Evolutionary conservation across 768 basidiomycete species (phyloP).

Genomic region (Serendipita sp.): DNA sequence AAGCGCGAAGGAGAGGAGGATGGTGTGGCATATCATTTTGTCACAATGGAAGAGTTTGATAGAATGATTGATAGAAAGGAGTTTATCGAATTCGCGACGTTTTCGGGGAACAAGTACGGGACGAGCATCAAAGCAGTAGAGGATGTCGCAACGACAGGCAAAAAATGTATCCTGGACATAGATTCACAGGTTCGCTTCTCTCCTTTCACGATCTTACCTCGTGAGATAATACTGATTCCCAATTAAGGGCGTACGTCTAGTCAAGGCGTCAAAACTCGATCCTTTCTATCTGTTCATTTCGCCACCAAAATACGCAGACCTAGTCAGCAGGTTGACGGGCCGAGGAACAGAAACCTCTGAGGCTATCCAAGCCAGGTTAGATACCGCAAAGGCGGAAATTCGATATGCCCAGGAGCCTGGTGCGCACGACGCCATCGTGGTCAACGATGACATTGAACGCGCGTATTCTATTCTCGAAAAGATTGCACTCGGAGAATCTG

Average conservation of each 20-base stretch:
- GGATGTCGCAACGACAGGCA: constrained; percentile 48
- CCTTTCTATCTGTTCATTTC: constrained; percentile 87
- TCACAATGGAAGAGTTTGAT: constrained; percentile 52
- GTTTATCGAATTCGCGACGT: constrained; percentile 91
- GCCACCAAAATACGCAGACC: constrained; percentile 60
- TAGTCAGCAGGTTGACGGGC: constrained; percentile 52
- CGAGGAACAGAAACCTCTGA: constrained; percentile 75
- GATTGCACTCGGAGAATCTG: constrained; percentile 55
- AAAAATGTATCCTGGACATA: constrained; percentile 86
- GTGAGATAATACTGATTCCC: background rate
- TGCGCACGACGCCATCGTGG: constrained; percentile 66
- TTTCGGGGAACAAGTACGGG: constrained; percentile 87
- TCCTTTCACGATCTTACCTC: background rate
- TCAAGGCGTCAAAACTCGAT: constrained; percentile 58
- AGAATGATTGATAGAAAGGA: constrained; percentile 50
- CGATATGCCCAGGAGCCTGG: constrained; percentile 63
- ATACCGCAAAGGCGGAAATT: constrained; percentile 64
- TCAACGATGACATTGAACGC: constrained; percentile 77
- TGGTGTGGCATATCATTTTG: constrained; percentile 81
- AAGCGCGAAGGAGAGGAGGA: constrained; percentile 70
- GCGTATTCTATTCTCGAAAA: constrained; percentile 66
- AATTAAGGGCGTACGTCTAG: constrained; percentile 73
- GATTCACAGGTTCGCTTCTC: constrained; percentile 64
- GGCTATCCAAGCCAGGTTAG: constrained; percentile 56
- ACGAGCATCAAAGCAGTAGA: constrained; percentile 60